phyloP scores from a whole-genome alignment of 495 filamentous ascomycete species.

The Penicillium herquei region DNA sequence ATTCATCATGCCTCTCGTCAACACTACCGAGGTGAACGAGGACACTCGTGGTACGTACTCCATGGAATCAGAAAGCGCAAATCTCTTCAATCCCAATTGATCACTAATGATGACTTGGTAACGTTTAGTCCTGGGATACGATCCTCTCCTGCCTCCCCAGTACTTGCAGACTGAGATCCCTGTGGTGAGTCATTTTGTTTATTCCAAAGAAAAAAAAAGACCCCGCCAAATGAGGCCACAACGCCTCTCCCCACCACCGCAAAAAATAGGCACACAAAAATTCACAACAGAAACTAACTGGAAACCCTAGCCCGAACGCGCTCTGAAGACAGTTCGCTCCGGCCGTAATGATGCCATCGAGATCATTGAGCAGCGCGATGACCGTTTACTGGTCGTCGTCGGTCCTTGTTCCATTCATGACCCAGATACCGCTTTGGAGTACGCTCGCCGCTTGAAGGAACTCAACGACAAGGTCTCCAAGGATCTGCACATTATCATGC shows the following conservation, averaged over 20 bases:
- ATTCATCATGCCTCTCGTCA: constrained; percentile 49
- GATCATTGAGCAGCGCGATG: constrained; percentile 76
- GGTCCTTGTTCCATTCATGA: constrained; percentile 98
- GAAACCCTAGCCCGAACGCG: constrained; percentile 39
- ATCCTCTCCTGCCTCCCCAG: constrained; percentile 87
- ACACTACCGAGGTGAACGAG: constrained; percentile 49
- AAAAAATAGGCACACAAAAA: too few relatives aligned
- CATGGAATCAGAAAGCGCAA: neutral
- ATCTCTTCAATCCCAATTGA: neutral
- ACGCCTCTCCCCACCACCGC: neutral
- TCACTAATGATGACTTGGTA: too few relatives aligned
- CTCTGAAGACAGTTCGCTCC: constrained; percentile 68
- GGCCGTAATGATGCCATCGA: constrained; percentile 80
- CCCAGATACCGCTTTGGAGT: constrained; percentile 82
- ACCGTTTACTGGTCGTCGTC: constrained; percentile 90
- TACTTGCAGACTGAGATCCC: constrained; percentile 88
- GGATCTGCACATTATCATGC: constrained; percentile 93
- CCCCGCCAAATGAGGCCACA: constrained; percentile 6
- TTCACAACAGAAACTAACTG: constrained; percentile 9
- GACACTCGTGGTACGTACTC: constrained; percentile 50
- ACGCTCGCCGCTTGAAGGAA: constrained; percentile 71
- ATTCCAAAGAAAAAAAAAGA: constrained; percentile 1
- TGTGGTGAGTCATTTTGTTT: constrained; percentile 55
- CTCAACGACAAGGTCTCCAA: constrained; percentile 71
- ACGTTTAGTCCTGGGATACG: constrained; percentile 81